Percentiles rank a stretch among this genome's conserved stretches.
phyloP scores from a whole-genome alignment of 1,284 basidiomycete species.

The Wolfiporia cocos region DNA sequence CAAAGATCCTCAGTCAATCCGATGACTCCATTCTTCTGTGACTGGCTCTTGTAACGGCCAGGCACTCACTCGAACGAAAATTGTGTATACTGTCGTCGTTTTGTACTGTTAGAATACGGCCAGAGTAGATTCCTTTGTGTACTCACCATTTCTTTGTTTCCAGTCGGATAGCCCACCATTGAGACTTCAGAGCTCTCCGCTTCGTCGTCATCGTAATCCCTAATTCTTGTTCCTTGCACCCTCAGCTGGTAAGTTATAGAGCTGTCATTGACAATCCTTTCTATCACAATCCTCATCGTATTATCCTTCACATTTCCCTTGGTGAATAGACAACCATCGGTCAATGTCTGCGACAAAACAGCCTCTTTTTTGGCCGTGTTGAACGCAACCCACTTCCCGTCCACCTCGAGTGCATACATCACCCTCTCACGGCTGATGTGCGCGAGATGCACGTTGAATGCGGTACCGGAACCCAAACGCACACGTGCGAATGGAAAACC shows the following conservation, averaged over 20 bases:
- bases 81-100: too few species aligned
- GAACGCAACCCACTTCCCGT: conserved; percentile 4
- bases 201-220: conserved; percentile 7
- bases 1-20: too few species aligned
- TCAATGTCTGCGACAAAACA: neutral
- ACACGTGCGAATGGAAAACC: conserved; percentile 4
- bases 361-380: conserved; percentile 1
- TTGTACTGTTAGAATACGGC: too few species aligned
- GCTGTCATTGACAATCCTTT: neutral
- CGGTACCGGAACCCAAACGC: conserved; percentile 1
- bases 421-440: neutral
- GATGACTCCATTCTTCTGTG: too few species aligned
- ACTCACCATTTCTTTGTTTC: neutral
- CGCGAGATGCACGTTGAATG: conserved; percentile 4
- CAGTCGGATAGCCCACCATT: conserved; percentile 1
- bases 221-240: conserved; percentile 3
- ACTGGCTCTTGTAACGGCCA: too few species aligned
- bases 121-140: too few species aligned
- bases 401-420: conserved; percentile 1
- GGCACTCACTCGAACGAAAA: too few species aligned
- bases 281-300: conserved; percentile 1
- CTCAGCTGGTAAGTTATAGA: neutral
- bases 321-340: conserved; percentile 3
- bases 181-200: conserved; percentile 11
- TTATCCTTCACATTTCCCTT: neutral